Percentiles rank a stretch among this genome's conserved stretches.
These are phyloP conservation scores for Fusarium domesticum DNA, from an alignment of 2,329 filamentous ascomycete species.

Conservation along the genomic window DNA sequence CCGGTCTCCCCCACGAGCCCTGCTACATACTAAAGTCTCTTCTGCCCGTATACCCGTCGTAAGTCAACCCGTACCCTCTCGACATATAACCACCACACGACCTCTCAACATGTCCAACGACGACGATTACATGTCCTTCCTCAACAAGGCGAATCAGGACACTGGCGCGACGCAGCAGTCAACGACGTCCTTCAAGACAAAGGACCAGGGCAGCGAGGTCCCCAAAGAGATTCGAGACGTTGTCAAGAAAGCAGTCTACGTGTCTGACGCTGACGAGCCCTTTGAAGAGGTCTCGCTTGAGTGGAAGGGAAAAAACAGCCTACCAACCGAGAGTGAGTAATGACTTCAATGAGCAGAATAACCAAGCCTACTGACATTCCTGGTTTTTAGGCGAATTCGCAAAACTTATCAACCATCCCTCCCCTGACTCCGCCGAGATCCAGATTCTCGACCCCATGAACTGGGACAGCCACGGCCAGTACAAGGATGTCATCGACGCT, in stretches of 20 bases:
- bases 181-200: conserved; percentile 46
- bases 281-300: conserved; percentile 73
- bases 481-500: conserved; percentile 65
- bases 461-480: conserved; percentile 72
- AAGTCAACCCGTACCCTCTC: conserved; percentile 2
- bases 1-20: neutral
- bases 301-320: conserved; percentile 49
- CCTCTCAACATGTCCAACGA: conserved; percentile 64
- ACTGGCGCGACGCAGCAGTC: conserved; percentile 39
- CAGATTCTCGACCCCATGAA: conserved; percentile 64
- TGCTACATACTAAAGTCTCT: neutral
- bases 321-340: conserved; percentile 62
- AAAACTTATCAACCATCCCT: conserved; percentile 58
- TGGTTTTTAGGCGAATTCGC: conserved; percentile 65
- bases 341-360: no score
- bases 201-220: conserved; percentile 54
- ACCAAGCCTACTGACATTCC: no score
- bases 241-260: conserved; percentile 60
- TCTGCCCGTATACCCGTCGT: conserved; percentile 4
- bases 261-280: conserved; percentile 80
- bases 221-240: conserved; percentile 55
- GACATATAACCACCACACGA: conserved; percentile 22
- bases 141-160: conserved; percentile 82
- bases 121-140: conserved; percentile 78
- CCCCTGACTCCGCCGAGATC: conserved; percentile 54